Evolutionary conservation across 768 basidiomycete genomes (phyloP), one percentile per base, ranked within the genome.

Genomic region (Trametes sanguinea): DNA sequence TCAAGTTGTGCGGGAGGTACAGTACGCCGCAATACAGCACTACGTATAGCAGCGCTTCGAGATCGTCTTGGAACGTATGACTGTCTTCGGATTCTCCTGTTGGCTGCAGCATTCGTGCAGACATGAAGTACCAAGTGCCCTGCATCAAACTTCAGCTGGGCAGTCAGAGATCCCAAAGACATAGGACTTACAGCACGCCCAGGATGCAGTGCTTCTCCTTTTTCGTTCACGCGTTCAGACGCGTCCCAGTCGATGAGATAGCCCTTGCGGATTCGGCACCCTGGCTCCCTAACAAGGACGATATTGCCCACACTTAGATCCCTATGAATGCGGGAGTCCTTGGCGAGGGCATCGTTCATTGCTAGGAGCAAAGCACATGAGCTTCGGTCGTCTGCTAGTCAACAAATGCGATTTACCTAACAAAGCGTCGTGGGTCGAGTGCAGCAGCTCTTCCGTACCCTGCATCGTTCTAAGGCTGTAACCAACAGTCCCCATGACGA

Each of bases 81-180:
- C 8, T 17, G 11, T 7, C 10, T 14, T 40, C n/a, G 22, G 22
- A 22, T 22, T 22, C 22, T 22, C 11, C 6, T 10, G 8, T 32
- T 6, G 8, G 5, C 42, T 13, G 42, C 8, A 43, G 42, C 47
- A 62, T 39, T 2, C 51, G 42, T 9, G 35, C 14, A 1, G 64
- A 61, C 56, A 65, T 57, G 27, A 61, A 65, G 2, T n/a, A 13
- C 60, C 60, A 58, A 8, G 64, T 64, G 22, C 63, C 58, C 58
- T 60, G 10, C 22, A 27, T 3, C 14, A n/a, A 4, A 43, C 22
- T 22, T 22, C 22, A 22, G 22, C 22, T 22, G 22, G 22, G 22
- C 5, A 16, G 42, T 43, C 14, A 5, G 10, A 43, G 42, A 6
- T 37, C 35, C 6, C 6, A 11, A 11, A 37, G 7, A 4, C 14